Conservation (phyloP, 2,329 filamentous ascomycete genomes). For the Leptographium wingfieldii region DNA sequence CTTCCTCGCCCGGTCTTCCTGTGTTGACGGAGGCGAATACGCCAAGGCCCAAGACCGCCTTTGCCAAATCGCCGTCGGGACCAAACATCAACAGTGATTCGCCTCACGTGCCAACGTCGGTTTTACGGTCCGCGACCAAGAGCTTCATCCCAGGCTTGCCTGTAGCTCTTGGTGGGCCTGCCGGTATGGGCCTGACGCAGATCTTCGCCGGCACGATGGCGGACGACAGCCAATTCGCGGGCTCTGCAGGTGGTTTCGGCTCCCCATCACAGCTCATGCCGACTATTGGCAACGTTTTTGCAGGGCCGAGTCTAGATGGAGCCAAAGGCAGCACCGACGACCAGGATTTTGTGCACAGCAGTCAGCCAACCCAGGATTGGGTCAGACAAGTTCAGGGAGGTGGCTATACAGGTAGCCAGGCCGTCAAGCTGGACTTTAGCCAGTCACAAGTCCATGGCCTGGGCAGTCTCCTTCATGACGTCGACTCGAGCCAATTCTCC, state of each 20-base stretch:
- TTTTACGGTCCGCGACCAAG: constrained; percentile 56
- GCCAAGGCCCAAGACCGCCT: constrained; percentile 31
- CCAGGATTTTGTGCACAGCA: constrained; percentile 35
- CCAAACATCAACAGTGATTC: constrained; percentile 31
- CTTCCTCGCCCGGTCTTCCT: not conserved
- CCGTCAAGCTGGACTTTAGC: constrained; percentile 42
- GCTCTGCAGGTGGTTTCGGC: constrained; percentile 7
- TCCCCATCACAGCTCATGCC: constrained; percentile 41
- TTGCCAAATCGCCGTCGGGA: constrained; percentile 28
- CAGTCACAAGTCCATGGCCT: constrained; percentile 49
- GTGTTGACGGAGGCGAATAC: constrained; percentile 22
- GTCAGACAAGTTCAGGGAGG: constrained; percentile 10
- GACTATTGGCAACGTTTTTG: constrained; percentile 42
- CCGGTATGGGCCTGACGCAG: constrained; percentile 67
- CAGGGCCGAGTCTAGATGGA: constrained; percentile 38
- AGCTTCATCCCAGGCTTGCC: constrained; percentile 58
- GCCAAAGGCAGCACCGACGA: constrained; percentile 8
- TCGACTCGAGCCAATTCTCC: constrained; percentile 47
- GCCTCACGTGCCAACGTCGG: constrained; percentile 46
- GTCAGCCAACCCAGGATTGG: constrained; percentile 28
- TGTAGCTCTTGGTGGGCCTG: constrained; percentile 37
- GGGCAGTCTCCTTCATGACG: constrained; percentile 39
- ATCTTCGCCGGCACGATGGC: constrained; percentile 79
- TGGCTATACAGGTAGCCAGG: constrained; percentile 23
- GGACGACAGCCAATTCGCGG: constrained; percentile 42